Conservation (phyloP, 2,329 filamentous ascomycete species). For the Salinomyces thailandicus region DNA sequence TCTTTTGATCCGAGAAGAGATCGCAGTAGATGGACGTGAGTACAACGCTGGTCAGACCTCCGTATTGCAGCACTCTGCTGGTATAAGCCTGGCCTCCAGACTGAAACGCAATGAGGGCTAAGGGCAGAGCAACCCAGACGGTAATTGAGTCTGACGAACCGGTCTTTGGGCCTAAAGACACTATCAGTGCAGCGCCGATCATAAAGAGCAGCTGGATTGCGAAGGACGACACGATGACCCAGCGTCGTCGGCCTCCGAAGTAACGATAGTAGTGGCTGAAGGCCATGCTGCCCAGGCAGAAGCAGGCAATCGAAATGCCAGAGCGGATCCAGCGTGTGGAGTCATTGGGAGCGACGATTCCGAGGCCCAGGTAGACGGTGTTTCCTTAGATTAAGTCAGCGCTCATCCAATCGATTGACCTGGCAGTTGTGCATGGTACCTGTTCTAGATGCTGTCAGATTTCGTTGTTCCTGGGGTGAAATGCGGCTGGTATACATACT, state of each 20-base stretch:
- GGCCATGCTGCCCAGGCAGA: constrained; percentile 61
- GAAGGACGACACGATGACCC: constrained; percentile 47
- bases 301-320: constrained; percentile 56
- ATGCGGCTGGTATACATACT: constrained; percentile 56
- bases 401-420: no score
- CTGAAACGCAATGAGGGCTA: constrained; percentile 64
- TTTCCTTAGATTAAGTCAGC: constrained; percentile 42
- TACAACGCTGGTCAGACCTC: constrained; percentile 65
- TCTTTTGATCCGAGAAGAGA: constrained; percentile 55
- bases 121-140: constrained; percentile 47
- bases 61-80: constrained; percentile 58
- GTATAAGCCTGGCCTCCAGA: constrained; percentile 68
- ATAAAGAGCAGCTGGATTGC: constrained; percentile 31
- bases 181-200: constrained; percentile 33
- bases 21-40: constrained; percentile 76
- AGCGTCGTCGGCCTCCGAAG: constrained; percentile 52
- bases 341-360: constrained; percentile 44
- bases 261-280: constrained; percentile 59
- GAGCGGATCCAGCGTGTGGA: constrained; percentile 60
- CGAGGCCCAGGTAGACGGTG: constrained; percentile 68
- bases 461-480: no score
- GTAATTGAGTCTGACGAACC: constrained; percentile 12
- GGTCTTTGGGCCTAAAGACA: constrained; percentile 26
- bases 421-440: no score
- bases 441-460: no score